Evolutionary conservation across 176 grass and related monocot species (phyloP).

Genomic region (Ananas comosus): DNA sequence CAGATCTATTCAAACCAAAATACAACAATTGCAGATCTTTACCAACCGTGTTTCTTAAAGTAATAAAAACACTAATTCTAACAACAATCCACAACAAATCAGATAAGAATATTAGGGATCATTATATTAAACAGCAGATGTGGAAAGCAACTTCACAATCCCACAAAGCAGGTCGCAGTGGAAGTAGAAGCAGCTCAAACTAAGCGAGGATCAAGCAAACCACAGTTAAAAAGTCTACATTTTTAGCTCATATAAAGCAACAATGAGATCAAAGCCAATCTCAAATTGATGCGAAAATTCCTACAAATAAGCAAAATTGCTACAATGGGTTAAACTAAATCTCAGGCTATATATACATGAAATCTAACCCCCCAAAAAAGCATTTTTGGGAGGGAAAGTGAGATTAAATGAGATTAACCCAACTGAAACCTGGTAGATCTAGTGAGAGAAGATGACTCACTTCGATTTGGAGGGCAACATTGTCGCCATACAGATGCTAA

Average conservation of each 20-base stretch:
- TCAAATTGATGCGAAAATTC: background rate
- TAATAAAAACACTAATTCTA: slow-evolving; percentile 17
- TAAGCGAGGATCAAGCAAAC: background rate
- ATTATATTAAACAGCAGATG: background rate
- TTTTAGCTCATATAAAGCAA: background rate
- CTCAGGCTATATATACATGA: background rate
- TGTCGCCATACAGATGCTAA: slow-evolving; percentile 16
- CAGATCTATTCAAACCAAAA: slow-evolving; percentile 56
- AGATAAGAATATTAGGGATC: too few relatives aligned
- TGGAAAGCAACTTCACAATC: background rate
- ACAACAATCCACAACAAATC: background rate
- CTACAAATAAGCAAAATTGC: background rate
- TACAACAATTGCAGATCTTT: slow-evolving; percentile 18
- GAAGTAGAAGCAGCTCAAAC: background rate
- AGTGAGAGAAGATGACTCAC: slow-evolving; percentile 19
- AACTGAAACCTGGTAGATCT: slow-evolving; percentile 14
- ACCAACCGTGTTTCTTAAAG: slow-evolving; percentile 7
- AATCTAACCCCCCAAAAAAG: background rate
- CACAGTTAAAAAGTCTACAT: background rate
- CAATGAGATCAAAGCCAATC: background rate
- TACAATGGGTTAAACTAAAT: background rate
- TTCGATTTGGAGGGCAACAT: slow-evolving; percentile 27
- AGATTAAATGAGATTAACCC: background rate
- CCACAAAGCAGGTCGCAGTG: background rate
- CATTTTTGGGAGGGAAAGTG: background rate